Base-by-base conservation (phyloP, 441 rosid genomes). In the Pelargonium cotyledonis region DNA sequence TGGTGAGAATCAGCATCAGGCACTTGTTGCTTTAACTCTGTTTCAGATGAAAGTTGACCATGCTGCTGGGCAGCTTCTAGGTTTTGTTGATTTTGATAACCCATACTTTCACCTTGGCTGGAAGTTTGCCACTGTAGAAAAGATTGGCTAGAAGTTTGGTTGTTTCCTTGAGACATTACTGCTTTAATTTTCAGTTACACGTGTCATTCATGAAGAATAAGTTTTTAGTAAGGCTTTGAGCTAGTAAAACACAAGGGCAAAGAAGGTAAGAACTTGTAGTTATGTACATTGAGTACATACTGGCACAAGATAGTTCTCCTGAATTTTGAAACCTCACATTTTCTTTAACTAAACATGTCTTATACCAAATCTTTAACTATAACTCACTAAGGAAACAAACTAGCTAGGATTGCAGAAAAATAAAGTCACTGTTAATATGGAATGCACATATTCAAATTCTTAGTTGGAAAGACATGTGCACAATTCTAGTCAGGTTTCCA, bases 91-190 rank as follows among this genome's bases (percentile, higher is more conserved):
- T 75, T 77, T 68, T 84, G 84, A 69, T 74, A 74, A 70, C 73
- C 79, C 15, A 64, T 75, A 76, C 73, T 87, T 66, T 81, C 82
- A 68, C 79, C 89, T 70, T 80, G 85, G 26, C 75, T 70, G 19
- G 81, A 61, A 44, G 75, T 75, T 72, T 79, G 85, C 95, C 92
- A 84, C 75, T 81, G 77, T 8, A 77, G 61, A 80, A 75, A 81
- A 31, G 85, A 75, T 71, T 81, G 87, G 69, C 66, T 65, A 53
- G 85, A 64, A 70, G 75, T 68, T 68, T 77, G 85, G 78, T 77
- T 83, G 81, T 77, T 74, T 79, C 86, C 88, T 74, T 77, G 72
- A 66, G 80, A 65, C 63, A 79, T 68, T 74, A 67, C 68, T 74
- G 75, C 70, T 53, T 15, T 53, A 31, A 47, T 67, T 44, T 76